A percentile compares a stretch with the other conserved stretches of the same genome.
phyloP scores from a whole-genome alignment of 768 basidiomycete species.

The Trametes coccinea region DNA sequence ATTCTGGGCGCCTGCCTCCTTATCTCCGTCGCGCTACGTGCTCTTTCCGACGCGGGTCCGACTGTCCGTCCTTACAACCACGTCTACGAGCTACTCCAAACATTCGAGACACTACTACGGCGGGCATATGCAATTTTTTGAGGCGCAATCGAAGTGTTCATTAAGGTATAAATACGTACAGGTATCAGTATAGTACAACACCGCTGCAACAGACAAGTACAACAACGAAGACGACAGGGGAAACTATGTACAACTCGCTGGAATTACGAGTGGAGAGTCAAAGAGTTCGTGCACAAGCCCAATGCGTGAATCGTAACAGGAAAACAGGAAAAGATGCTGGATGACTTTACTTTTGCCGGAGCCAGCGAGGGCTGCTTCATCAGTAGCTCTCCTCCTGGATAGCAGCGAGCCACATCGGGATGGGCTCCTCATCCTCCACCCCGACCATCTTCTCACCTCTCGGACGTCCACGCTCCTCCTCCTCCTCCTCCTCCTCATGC shows the following conservation, averaged over 20 bases:
- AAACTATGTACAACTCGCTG: not conserved
- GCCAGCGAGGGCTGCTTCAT: not conserved
- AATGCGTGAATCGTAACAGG: not conserved
- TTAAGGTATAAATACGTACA: conserved; percentile 19
- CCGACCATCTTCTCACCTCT: not conserved
- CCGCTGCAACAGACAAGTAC: not conserved
- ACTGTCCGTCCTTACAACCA: not conserved
- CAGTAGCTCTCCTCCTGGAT: conserved; percentile 7
- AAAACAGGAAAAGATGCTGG: not conserved
- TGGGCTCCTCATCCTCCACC: conserved; percentile 1
- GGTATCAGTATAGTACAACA: conserved; percentile 9
- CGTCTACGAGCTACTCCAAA: too few species aligned
- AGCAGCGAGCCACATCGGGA: conserved; percentile 3
- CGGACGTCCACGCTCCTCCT: not conserved
- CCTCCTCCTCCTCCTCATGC: not conserved
- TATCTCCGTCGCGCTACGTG: not conserved
- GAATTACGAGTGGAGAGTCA: not conserved
- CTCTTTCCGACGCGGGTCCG: too few species aligned
- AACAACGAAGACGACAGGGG: not conserved
- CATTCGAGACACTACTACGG: too few species aligned
- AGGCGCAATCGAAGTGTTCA: not conserved
- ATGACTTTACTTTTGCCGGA: not conserved
- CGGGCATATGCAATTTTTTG: too few species aligned
- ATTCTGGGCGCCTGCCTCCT: not conserved
- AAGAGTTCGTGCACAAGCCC: not conserved